Base-by-base conservation (phyloP, 2,329 filamentous ascomycete species). In the Ustilaginoidea virens region DNA sequence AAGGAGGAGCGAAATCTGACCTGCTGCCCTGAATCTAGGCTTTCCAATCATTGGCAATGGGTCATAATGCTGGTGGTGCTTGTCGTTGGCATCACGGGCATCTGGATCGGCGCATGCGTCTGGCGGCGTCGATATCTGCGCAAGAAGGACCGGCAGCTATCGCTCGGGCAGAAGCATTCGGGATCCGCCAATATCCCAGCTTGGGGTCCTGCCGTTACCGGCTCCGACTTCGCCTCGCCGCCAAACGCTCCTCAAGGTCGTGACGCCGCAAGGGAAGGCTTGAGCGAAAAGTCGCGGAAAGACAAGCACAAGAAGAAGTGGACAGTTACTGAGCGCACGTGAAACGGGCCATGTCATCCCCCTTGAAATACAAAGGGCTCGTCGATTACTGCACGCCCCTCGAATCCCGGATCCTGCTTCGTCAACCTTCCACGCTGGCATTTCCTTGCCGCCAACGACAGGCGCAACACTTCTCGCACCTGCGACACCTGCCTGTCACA, bases 1-100 rank as follows among this genome's bases (percentile, higher is more conserved):
- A n/a, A n/a, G n/a, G 11, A 20, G 11, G 19, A 7, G 19, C 11
- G 19, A 11, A 20, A 20, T 7, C 19, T 20, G 19, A 20, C n/a
- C 19, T 20, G 11, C 11, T 21, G 10, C 7, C 14, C 6, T 17
- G 10, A 25, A 12, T 14, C 5, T 36, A 82, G 79, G 78, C 55
- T 80, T 28, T 62, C 66, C 6, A 63, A 59, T 17, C 80, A 87
- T 51, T 82, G 70, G 60, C 66, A 74, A 57, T 92, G 81, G 81
- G 69, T 92, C 25, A 63, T 87, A 36, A 82, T 90, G 65, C 62
- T 90, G 30, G 74, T 83, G 38, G 58, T 87, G 36, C 63, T 92
- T 17, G 64, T 76, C 24, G 58, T 87, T 34, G 75, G 61, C 30
- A 79, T 92, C 36, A 55, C 64, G 10, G 60, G 61, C 33, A 67